Conservation (phyloP, 768 basidiomycete genomes). For the Boletus eberwhitei region DNA sequence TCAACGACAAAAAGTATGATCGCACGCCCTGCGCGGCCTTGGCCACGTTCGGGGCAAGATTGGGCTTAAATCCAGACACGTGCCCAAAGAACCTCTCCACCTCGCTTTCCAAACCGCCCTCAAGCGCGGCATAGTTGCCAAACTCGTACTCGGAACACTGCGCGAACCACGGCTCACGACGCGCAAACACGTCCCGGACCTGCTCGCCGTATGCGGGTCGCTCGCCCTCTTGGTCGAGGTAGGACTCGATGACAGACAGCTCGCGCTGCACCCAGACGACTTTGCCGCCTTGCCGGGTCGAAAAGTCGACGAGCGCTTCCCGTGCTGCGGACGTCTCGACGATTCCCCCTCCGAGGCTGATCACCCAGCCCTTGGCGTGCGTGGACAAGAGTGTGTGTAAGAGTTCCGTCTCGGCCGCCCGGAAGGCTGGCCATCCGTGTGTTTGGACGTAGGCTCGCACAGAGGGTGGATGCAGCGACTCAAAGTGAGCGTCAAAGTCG, state of each 20-base stretch:
- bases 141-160: conserved; percentile 84
- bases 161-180: conserved; percentile 83
- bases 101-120: conserved; percentile 45
- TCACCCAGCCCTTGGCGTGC: conserved; percentile 58
- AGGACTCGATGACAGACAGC: conserved; percentile 75
- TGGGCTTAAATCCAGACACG: conserved; percentile 69
- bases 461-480: conserved; percentile 53
- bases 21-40: conserved; percentile 42
- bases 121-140: conserved; percentile 60
- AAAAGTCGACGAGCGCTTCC: conserved; percentile 66
- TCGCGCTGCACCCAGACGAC: conserved; percentile 86
- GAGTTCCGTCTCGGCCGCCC: conserved; percentile 68
- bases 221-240: conserved; percentile 69
- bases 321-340: conserved; percentile 82
- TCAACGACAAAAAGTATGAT: conserved; percentile 92
- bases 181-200: conserved; percentile 75
- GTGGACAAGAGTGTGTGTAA: conserved; percentile 63
- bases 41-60: conserved; percentile 52
- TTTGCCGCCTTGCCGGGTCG: conserved; percentile 49
- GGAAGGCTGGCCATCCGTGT: conserved; percentile 89
- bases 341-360: conserved; percentile 93
- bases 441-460: conserved; percentile 77
- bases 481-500: conserved; percentile 85
- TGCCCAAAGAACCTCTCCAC: conserved; percentile 85
- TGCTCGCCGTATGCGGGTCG: conserved; percentile 90